Conservation (phyloP, 129 eudicot genomes). For the Flaveria trinervia region DNA sequence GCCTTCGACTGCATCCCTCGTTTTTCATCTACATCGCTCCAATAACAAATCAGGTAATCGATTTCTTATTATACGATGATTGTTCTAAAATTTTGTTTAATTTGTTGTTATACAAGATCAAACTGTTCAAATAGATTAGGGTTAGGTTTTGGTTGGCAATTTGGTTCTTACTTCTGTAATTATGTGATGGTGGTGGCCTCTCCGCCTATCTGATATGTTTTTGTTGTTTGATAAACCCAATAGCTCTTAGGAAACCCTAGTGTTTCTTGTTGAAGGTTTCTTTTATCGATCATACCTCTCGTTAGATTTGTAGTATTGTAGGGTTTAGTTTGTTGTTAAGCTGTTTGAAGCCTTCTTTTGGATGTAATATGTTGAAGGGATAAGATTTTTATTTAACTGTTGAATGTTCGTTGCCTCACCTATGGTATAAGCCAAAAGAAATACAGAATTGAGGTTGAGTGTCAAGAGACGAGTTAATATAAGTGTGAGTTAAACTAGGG, state of each 20-base stretch:
- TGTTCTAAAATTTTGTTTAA: neutral
- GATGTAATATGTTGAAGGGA: neutral
- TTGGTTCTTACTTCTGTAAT: neutral
- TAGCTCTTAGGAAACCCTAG: conserved; percentile 21
- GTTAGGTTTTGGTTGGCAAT: neutral
- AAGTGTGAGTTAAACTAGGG: neutral
- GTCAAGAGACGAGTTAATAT: neutral
- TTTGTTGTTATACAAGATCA: conserved; percentile 1
- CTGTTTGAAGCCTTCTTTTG: neutral
- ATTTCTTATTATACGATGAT: neutral
- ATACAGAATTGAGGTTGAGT: neutral
- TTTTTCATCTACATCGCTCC: neutral
- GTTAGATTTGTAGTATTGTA: neutral
- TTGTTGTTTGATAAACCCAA: neutral
- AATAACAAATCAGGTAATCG: conserved; percentile 23
- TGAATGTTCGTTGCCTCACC: neutral
- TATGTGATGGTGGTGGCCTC: conserved; percentile 2
- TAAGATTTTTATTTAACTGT: neutral
- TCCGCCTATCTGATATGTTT: neutral
- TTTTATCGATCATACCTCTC: neutral
- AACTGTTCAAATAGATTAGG: conserved; percentile 1
- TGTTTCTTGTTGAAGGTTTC: neutral
- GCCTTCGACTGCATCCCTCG: neutral
- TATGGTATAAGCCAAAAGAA: neutral
- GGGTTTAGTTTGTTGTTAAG: conserved; percentile 17